A percentile compares a stretch with the other conserved stretches of the same genome.
phyloP scores from a whole-genome alignment of 1,284 basidiomycete species.

The Malassezia slooffiae region DNA sequence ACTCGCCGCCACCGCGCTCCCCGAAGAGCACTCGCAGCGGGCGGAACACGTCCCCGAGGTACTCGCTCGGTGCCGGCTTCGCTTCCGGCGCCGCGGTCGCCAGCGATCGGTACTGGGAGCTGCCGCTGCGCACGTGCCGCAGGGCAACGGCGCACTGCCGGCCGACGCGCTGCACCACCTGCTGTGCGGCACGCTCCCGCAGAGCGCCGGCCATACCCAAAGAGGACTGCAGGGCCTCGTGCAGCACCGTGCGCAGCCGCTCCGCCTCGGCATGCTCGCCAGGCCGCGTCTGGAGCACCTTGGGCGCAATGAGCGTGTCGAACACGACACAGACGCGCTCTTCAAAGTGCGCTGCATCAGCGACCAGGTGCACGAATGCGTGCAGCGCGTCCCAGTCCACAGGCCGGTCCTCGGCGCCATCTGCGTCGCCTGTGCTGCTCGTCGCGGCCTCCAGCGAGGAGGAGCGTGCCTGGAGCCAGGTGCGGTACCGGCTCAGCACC shows the following conservation, averaged over 20 bases:
- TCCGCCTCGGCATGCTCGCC: neutral
- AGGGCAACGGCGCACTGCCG: constrained; percentile 73
- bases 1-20: neutral
- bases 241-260: neutral
- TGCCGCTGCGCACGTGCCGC: constrained; percentile 73
- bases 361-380: neutral
- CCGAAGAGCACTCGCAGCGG: constrained; percentile 52
- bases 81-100: neutral
- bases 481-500: constrained; percentile 33
- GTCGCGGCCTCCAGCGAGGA: neutral
- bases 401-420: neutral
- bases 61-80: constrained; percentile 60
- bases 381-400: neutral
- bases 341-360: constrained; percentile 9
- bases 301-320: constrained; percentile 2
- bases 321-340: constrained; percentile 2
- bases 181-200: constrained; percentile 1
- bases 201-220: constrained; percentile 3
- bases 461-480: constrained; percentile 21
- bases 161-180: constrained; percentile 54
- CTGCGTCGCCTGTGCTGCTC: neutral
- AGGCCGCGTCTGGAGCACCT: neutral
- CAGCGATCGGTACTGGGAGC: constrained; percentile 63
- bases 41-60: constrained; percentile 66
- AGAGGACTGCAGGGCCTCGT: constrained; percentile 3